Evolutionary conservation across 192 early-diverging fungal species (phyloP).

Genomic region (Coemansia guatemalensis): DNA sequence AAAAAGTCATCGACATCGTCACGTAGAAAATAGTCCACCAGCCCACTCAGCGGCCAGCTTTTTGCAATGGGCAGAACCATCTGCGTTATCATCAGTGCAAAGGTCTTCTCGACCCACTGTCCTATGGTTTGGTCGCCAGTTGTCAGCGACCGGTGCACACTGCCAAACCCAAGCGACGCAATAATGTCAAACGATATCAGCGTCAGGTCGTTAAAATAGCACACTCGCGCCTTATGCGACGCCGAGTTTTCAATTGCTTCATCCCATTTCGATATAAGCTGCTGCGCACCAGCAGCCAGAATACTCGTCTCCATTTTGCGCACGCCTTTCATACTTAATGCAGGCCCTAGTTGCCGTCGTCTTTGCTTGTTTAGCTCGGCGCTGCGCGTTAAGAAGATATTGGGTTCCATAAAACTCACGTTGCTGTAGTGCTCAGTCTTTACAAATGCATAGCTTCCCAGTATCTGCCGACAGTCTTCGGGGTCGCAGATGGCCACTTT

Average conservation of each 20-base stretch:
- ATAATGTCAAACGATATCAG: constrained; percentile 43
- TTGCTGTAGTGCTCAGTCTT: constrained; percentile 29
- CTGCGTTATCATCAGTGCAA: constrained; percentile 38
- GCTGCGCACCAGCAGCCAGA: constrained; percentile 26
- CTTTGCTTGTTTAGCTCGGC: constrained; percentile 40
- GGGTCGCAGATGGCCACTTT: constrained; percentile 39
- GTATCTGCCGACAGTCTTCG: constrained; percentile 26
- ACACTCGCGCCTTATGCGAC: constrained; percentile 3
- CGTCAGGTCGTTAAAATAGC: constrained; percentile 27
- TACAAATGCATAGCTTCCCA: constrained; percentile 25
- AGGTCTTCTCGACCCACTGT: constrained; percentile 36
- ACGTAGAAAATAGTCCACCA: constrained; percentile 6
- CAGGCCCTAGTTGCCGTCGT: constrained; percentile 35
- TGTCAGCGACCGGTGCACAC: constrained; percentile 29
- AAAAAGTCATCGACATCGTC: constrained; percentile 29
- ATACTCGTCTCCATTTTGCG: constrained; percentile 42
- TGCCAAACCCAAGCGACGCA: constrained; percentile 36
- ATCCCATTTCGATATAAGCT: constrained; percentile 33
- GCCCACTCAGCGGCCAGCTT: constrained; percentile 14
- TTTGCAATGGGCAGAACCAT: constrained; percentile 30
- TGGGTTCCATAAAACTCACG: constrained; percentile 36
- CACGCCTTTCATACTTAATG: constrained; percentile 20
- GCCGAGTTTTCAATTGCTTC: not conserved
- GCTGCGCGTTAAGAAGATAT: constrained; percentile 36
- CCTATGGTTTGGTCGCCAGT: constrained; percentile 12